A percentile compares a stretch with the other conserved stretches of the same genome.
These are phyloP conservation scores for Cladorrhinum samala DNA, from an alignment of 495 filamentous ascomycete genomes.

Conservation along the genomic window DNA sequence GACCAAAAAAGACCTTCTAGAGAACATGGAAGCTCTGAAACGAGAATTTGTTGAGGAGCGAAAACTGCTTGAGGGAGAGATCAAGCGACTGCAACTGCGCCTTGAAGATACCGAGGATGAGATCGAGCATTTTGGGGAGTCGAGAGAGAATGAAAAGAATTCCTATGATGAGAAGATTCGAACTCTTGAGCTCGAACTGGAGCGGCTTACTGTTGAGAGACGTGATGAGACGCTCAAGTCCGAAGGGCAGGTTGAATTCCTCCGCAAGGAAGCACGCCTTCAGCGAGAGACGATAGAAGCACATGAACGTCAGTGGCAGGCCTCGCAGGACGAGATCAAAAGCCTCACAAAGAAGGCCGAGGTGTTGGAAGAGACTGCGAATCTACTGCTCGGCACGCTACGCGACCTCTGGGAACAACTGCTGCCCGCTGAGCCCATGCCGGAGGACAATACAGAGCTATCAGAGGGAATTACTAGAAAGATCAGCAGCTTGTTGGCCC, in stretches of 20 bases:
- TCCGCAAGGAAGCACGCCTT: constrained; percentile 50
- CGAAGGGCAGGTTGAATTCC: constrained; percentile 47
- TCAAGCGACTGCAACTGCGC: constrained; percentile 63
- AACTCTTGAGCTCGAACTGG: constrained; percentile 64
- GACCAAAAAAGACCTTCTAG: constrained; percentile 89
- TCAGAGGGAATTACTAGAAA: constrained; percentile 58
- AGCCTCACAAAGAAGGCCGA: constrained; percentile 48
- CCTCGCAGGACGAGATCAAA: constrained; percentile 45
- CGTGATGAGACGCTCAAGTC: constrained; percentile 52
- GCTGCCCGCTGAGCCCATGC: constrained; percentile 48
- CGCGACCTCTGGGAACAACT: constrained; percentile 57
- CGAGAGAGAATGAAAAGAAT: constrained; percentile 69
- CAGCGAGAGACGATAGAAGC: constrained; percentile 48
- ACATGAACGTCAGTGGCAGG: constrained; percentile 49
- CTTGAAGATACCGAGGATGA: constrained; percentile 88
- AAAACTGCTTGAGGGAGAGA: constrained; percentile 69
- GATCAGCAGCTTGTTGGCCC: constrained; percentile 47
- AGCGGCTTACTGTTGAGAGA: constrained; percentile 50
- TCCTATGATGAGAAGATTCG: constrained; percentile 61
- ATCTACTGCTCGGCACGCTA: constrained; percentile 51
- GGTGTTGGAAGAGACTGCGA: constrained; percentile 37
- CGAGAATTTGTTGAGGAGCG: constrained; percentile 82
- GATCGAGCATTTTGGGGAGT: constrained; percentile 75
- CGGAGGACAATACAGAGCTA: constrained; percentile 53
- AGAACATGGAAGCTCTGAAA: constrained; percentile 88